These are phyloP conservation scores for Populus ilicifolia DNA, from an alignment of 345 rosid species.

Conservation along the genomic window DNA sequence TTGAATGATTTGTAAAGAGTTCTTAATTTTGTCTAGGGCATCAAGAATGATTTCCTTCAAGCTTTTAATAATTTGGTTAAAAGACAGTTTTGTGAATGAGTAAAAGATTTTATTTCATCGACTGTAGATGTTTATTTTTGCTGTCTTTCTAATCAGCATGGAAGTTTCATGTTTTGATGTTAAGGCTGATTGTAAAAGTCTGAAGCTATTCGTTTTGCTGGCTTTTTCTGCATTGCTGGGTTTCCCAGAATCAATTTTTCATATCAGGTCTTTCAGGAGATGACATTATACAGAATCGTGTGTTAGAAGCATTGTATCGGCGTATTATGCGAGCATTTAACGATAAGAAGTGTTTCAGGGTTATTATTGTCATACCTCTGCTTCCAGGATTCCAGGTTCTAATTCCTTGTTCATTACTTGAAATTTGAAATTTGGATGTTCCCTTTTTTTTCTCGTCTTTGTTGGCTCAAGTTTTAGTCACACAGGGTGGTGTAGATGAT, in stretches of 20 bases:
- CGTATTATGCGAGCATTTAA: conserved; percentile 81
- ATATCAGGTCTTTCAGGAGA: conserved; percentile 98
- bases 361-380: conserved; percentile 85
- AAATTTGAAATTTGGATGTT: conserved; percentile 7
- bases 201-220: conserved; percentile 22
- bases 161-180: background rate
- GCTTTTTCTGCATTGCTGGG: conserved; percentile 38
- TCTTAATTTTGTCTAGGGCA: background rate
- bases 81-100: background rate
- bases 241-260: conserved; percentile 95
- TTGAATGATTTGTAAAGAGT: background rate
- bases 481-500: conserved; percentile 96
- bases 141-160: background rate
- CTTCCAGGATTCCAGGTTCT: conserved; percentile 96
- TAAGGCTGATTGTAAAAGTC: background rate
- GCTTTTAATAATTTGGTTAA: background rate
- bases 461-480: conserved; percentile 15
- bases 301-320: conserved; percentile 76
- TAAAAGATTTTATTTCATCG: background rate
- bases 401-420: conserved; percentile 10
- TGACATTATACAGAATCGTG: conserved; percentile 76
- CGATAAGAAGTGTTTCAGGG: conserved; percentile 82
- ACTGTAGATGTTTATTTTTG: background rate
- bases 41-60: background rate
- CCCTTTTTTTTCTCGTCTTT: background rate